phyloP scores from a whole-genome alignment of 306 rosid species.

The Cyclanthera cordifolia region DNA sequence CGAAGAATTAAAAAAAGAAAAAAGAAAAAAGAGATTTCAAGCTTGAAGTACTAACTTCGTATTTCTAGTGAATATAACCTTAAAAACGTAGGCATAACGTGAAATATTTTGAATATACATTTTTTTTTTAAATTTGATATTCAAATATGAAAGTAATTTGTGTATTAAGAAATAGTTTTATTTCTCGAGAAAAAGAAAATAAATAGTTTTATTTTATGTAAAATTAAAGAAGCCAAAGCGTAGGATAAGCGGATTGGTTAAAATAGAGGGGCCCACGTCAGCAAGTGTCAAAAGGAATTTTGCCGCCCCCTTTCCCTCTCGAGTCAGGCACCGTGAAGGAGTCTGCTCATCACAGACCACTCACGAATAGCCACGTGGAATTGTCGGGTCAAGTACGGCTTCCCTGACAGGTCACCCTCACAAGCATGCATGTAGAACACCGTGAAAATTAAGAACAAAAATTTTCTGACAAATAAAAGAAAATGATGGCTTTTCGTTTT shows the following conservation, averaged over 20 bases:
- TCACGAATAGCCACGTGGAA: background rate
- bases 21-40: too few relatives aligned
- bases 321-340: conserved; percentile 7
- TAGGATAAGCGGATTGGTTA: background rate
- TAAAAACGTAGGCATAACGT: too few relatives aligned
- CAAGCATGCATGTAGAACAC: conserved; percentile 12
- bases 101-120: too few relatives aligned
- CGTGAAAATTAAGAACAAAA: background rate
- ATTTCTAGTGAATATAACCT: too few relatives aligned
- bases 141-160: conserved; percentile 1
- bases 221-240: background rate
- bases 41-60: too few relatives aligned
- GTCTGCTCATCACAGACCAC: background rate
- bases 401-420: conserved; percentile 13
- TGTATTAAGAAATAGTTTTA: background rate
- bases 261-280: background rate
- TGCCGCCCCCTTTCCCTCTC: conserved; percentile 14
- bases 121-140: too few relatives aligned
- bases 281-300: conserved; percentile 11
- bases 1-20: too few relatives aligned
- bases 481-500: background rate
- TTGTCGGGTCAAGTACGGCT: conserved; percentile 15
- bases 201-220: too few relatives aligned
- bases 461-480: background rate
- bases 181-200: background rate